Evolutionary conservation across 495 filamentous ascomycete genomes (phyloP), one percentile per base, ranked within the genome.

Genomic region (Geopyxis carbonaria): DNA sequence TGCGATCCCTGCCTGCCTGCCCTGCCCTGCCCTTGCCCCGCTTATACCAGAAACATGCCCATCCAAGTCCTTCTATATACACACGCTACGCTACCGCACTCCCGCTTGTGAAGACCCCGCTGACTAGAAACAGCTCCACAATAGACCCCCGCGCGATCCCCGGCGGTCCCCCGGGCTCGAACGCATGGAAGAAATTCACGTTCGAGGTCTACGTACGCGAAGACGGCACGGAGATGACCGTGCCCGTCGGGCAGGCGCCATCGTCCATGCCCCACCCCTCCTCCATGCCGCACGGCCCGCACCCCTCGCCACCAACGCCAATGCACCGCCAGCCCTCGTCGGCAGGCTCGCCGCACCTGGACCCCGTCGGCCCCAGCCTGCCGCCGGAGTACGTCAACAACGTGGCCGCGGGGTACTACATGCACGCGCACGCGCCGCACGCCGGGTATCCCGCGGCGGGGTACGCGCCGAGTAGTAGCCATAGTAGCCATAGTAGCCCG

Each of bases 141-240:
- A 16, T 33, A 6, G 11, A 33, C 31, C 31, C 5, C 5, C 31
- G 14, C 7, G 14, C 11, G 11, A 33, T 16, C 19, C 31, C 31
- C 31, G 14, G 31, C 25, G 25, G 25, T 13, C 7, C 25, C 25
- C 36, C 25, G 1, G 25, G 42, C 23, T 27, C 35, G 19, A 46
- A 41, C 13, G 23, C 20, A 28, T 51, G 48, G 48, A 51, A 46
- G 27, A 45, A 34, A 5, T 51, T 41, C n/a, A 51, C 45, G 6
- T 51, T 41, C n/a, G 51, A 42, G 6, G 48, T 51, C 15, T 51
- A 51, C 23, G 43, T 51, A 18, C 48, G 37, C 11, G 48, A 51
- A 35, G 47, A 43, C 13, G 48, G 31, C 14, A 16, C 6, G 5
- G 19, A 10, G 31, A 33, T 16, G 6, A 33, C 5, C 31, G 14